These are phyloP conservation scores for Xylaria curta DNA, from an alignment of 495 filamentous ascomycete species.

Conservation along the genomic window DNA sequence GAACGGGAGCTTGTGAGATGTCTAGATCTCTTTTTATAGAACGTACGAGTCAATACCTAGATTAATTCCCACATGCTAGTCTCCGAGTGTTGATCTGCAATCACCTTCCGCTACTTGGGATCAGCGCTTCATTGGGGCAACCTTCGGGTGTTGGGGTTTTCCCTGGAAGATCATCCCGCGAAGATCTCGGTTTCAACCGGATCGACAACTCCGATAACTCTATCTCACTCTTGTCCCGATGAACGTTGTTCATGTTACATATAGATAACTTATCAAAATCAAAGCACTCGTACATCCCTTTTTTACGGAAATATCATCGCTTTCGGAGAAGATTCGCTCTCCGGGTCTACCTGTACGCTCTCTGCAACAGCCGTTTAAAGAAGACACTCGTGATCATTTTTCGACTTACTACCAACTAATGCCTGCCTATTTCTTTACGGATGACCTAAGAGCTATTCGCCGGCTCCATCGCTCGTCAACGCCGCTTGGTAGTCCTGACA, in stretches of 20 bases:
- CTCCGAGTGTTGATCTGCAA: background rate
- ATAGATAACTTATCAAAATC: background rate
- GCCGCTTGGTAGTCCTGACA: background rate
- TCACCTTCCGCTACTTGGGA: background rate
- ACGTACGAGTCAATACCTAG: background rate
- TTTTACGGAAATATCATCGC: background rate
- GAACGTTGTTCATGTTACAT: background rate
- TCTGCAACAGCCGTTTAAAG: background rate
- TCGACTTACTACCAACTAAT: background rate
- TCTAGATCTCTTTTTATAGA: background rate
- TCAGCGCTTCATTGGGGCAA: background rate
- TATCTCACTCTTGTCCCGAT: background rate
- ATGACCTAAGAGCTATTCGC: background rate
- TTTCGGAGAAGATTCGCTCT: background rate
- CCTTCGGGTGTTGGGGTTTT: background rate
- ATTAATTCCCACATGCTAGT: background rate
- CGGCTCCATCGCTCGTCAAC: background rate
- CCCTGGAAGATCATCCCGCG: background rate
- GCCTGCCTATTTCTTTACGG: background rate
- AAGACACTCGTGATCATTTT: background rate
- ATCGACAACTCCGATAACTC: slow-evolving; percentile 3
- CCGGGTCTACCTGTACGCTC: background rate
- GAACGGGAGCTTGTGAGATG: slow-evolving; percentile 20
- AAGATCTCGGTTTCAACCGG: slow-evolving; percentile 25
- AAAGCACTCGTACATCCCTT: background rate